These are phyloP conservation scores for Endotrypanum monterogeii DNA, from an alignment of 208 protist species.

Conservation along the genomic window DNA sequence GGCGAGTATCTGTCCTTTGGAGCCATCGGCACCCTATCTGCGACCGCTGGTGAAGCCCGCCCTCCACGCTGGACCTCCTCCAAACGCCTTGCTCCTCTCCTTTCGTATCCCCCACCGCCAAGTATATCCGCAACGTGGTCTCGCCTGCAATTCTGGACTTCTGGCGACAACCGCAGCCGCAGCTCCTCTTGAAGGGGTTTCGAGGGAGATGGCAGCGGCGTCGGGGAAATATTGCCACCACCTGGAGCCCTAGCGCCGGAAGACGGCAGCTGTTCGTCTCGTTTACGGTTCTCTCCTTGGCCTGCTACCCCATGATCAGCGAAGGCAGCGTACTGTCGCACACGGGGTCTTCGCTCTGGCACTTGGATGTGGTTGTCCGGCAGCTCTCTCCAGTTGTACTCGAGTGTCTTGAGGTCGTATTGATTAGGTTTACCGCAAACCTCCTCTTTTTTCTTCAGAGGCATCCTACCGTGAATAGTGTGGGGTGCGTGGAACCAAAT, in stretches of 20 bases:
- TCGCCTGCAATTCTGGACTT: background rate
- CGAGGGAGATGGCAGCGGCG: constrained; percentile 22
- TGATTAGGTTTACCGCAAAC: constrained; percentile 81
- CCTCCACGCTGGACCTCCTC: background rate
- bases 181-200: constrained; percentile 23
- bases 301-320: constrained; percentile 1
- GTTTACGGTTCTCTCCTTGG: constrained; percentile 18
- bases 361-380: constrained; percentile 55
- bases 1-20: background rate
- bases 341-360: constrained; percentile 14
- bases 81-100: background rate
- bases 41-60: background rate
- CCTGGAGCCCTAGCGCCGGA: background rate
- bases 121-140: constrained; percentile 24
- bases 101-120: background rate
- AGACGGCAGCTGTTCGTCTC: constrained; percentile 12
- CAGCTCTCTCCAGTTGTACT: constrained; percentile 78
- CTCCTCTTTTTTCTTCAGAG: constrained; percentile 54
- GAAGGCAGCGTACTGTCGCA: constrained; percentile 25
- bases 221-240: constrained; percentile 3
- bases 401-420: constrained; percentile 74
- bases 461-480: constrained; percentile 9
- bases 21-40: background rate
- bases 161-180: background rate
- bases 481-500: background rate